Conservation (phyloP, 192 early-diverging fungal species). For the Backusella australiensis region DNA sequence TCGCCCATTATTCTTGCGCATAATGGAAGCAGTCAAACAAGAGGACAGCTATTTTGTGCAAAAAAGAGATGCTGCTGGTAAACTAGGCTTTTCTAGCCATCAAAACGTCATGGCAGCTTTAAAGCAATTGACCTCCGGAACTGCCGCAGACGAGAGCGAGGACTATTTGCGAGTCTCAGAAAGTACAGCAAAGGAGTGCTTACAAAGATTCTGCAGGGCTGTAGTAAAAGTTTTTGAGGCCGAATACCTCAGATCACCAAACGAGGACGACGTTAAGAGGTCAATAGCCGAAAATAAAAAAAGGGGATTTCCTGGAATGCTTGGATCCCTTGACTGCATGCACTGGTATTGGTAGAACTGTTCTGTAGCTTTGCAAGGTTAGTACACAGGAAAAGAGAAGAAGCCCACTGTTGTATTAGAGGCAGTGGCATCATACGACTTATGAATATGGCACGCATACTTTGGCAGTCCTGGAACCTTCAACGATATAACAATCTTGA, state of each 20-base stretch:
- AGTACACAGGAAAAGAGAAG: conserved; percentile 18
- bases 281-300: no score
- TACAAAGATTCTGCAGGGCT: no score
- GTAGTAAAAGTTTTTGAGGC: no score
- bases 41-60: neutral
- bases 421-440: conserved; percentile 19
- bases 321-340: no score
- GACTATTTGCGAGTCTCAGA: neutral
- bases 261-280: no score
- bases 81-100: neutral
- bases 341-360: neutral
- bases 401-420: conserved; percentile 24
- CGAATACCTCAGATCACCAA: no score
- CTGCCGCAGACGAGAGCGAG: neutral
- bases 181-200: neutral
- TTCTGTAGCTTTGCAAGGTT: neutral
- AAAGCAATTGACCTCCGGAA: neutral
- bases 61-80: neutral
- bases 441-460: conserved; percentile 31
- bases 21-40: neutral
- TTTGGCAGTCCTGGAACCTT: conserved; percentile 25
- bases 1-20: neutral
- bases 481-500: conserved; percentile 29
- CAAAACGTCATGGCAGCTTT: neutral
- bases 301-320: no score